Base-by-base conservation (phyloP, 805 yeast genomes). In the Blastobotrys parvus region DNA sequence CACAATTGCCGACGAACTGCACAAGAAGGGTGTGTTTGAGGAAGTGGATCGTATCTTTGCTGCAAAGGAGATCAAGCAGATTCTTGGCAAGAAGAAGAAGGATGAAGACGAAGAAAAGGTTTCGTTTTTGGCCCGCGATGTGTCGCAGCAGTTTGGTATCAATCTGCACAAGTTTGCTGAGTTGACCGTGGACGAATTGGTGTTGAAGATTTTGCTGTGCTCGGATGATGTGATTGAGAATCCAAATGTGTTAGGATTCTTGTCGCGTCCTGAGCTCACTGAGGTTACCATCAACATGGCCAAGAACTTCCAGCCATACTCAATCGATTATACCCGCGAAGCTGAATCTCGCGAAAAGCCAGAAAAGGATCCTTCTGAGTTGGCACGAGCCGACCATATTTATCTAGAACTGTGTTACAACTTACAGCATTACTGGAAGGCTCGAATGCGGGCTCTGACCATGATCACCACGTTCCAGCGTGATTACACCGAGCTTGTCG, bases 61-160 rank as follows among this genome's bases (percentile, higher is more conserved):
- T 0, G 95, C 95, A 3, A 83, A 81, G 54, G 86, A 82, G 43
- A 62, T 67, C 39, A 78, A 77, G 58, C 68, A 74, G 43, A 60
- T 74, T 40, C 53, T 58, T 42, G 59, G 58, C 21, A 58, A 71
- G 17, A 68, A 64, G 47, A 72, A 73, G 62, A 67, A 68, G 45
- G 66, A 64, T 15, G 74, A 70, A 39, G n/a, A n/a, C n/a, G 67
- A 65, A 33, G 69, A 71, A 34, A 82, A 84, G 55, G 61, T 84
- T 0, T 69, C 89, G 0, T 81, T 81, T 48, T 69, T 92, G 40
- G 75, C 94, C 1, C 71, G 94, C 47, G 97, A 90, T 54, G 65
- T 88, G 36, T 85, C 95, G 1, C 98, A 92, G 58, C 97, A 87
- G 54, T 88, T 92, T 67, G 95, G 95, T 32, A 92, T 92, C 57